These are phyloP conservation scores for Pythium rhizo-oryzae DNA, from an alignment of 352 stramenopile genomes.

Conservation along the genomic window DNA sequence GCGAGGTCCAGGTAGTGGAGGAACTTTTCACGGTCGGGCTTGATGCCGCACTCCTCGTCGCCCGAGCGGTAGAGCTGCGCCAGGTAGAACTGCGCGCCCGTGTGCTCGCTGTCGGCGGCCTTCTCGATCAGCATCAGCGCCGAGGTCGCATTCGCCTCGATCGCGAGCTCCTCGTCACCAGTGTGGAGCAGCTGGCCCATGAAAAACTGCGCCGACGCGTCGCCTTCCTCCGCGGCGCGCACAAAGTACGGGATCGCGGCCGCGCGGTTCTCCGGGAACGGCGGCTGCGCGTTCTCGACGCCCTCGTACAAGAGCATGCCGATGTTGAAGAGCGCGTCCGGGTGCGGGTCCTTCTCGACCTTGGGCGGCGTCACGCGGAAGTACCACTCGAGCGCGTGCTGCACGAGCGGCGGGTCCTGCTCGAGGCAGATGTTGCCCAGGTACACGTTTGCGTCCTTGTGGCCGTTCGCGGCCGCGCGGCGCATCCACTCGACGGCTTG, in stretches of 20 bases:
- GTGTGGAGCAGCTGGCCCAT: slow-evolving; percentile 84
- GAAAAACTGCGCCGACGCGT: slow-evolving; percentile 84
- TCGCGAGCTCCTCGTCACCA: slow-evolving; percentile 68
- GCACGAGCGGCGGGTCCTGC: slow-evolving; percentile 75
- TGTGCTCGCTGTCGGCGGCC: slow-evolving; percentile 69
- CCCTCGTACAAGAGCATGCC: slow-evolving; percentile 78
- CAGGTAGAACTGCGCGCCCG: slow-evolving; percentile 78
- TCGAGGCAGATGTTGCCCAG: slow-evolving; percentile 81
- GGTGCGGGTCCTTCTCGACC: slow-evolving; percentile 56
- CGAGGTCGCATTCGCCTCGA: slow-evolving; percentile 63
- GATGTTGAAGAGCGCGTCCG: slow-evolving; percentile 86
- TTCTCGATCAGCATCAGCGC: slow-evolving; percentile 79
- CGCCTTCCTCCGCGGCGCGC: slow-evolving; percentile 71
- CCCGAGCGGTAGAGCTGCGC: slow-evolving; percentile 89
- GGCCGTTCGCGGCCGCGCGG: slow-evolving; percentile 69
- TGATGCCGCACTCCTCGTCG: slow-evolving; percentile 51
- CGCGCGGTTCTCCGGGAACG: slow-evolving; percentile 55
- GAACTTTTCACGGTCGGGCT: slow-evolving; percentile 57
- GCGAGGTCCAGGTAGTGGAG: slow-evolving; percentile 65
- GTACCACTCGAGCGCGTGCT: slow-evolving; percentile 78
- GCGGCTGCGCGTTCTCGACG: slow-evolving; percentile 69
- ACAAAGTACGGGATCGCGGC: slow-evolving; percentile 81
- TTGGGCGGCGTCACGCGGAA: slow-evolving; percentile 50
- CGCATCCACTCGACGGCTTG: slow-evolving; percentile 83
- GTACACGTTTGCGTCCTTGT: slow-evolving; percentile 80